Conservation (phyloP, 139 green algal genomes). For the Volvox africanus region DNA sequence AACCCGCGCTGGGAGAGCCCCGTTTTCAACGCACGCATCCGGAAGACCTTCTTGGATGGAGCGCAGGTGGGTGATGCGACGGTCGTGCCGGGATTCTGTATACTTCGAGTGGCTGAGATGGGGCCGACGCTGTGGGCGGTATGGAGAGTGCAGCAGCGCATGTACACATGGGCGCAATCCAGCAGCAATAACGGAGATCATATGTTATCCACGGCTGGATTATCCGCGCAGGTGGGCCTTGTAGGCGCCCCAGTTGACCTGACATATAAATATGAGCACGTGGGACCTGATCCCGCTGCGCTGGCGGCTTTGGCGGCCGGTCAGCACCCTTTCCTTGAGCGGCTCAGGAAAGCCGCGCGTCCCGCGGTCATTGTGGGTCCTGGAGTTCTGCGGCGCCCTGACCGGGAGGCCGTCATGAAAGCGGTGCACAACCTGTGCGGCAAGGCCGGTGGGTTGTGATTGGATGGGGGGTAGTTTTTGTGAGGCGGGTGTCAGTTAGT, state of each 20-base stretch:
- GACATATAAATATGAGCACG: conserved; percentile 91
- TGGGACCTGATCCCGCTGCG: conserved; percentile 80
- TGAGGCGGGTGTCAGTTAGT: no score
- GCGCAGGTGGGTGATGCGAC: neutral
- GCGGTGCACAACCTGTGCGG: conserved; percentile 75
- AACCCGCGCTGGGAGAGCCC: conserved; percentile 95
- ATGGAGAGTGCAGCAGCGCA: no score
- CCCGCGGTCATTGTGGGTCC: conserved; percentile 93
- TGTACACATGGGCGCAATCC: no score
- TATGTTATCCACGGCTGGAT: no score
- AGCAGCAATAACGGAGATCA: no score
- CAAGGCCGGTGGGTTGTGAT: conserved; percentile 65
- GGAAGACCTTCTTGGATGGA: conserved; percentile 78
- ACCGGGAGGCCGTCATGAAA: conserved; percentile 86
- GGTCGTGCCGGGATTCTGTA: no score
- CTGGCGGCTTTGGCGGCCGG: conserved; percentile 78
- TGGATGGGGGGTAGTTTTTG: neutral
- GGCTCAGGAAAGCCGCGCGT: conserved; percentile 82
- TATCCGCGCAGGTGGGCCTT: conserved; percentile 69
- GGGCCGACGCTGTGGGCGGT: no score
- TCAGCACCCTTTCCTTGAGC: conserved; percentile 67
- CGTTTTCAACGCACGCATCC: conserved; percentile 94
- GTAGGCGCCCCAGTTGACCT: conserved; percentile 90
- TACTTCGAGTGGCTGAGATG: no score
- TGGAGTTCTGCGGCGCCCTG: conserved; percentile 82